phyloP scores from a whole-genome alignment of 148 eudicot species.

The Bassia scoparia region DNA sequence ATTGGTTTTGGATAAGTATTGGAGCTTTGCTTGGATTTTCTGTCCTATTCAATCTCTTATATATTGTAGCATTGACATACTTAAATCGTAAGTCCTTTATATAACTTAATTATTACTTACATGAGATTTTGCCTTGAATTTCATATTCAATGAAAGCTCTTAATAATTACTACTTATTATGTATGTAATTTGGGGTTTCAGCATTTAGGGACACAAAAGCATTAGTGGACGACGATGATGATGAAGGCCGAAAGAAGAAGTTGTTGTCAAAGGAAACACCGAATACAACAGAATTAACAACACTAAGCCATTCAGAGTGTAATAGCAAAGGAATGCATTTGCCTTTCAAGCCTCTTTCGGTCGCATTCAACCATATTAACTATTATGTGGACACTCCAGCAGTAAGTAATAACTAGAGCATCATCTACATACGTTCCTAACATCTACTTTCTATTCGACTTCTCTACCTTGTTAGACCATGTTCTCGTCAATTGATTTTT shows the following conservation, averaged over 20 bases:
- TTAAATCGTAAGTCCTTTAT: conserved; percentile 48
- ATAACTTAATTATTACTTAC: too few relatives aligned
- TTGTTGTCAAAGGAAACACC: conserved; percentile 1
- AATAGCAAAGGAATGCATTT: conserved; percentile 47
- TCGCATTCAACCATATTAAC: conserved; percentile 57
- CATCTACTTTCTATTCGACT: background rate
- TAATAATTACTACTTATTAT: too few relatives aligned
- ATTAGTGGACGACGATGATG: conserved; percentile 31
- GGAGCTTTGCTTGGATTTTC: conserved; percentile 61
- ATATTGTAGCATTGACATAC: conserved; percentile 46
- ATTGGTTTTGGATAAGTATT: conserved; percentile 63
- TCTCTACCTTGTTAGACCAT: background rate
- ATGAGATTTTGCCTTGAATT: too few relatives aligned
- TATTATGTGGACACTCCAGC: conserved; percentile 61
- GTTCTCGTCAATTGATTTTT: background rate
- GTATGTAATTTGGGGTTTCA: conserved; percentile 23
- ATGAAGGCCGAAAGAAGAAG: conserved; percentile 19
- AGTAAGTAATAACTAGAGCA: conserved; percentile 35
- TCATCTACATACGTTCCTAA: background rate
- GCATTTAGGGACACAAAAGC: conserved; percentile 49
- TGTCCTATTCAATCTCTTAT: conserved; percentile 55
- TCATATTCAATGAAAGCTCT: too few relatives aligned
- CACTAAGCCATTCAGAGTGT: conserved; percentile 3
- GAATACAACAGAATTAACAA: background rate
- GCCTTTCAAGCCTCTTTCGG: conserved; percentile 61